Conservation (phyloP, 1,139 yeast species). For the Saccharomycopsis hybrid region DNA sequence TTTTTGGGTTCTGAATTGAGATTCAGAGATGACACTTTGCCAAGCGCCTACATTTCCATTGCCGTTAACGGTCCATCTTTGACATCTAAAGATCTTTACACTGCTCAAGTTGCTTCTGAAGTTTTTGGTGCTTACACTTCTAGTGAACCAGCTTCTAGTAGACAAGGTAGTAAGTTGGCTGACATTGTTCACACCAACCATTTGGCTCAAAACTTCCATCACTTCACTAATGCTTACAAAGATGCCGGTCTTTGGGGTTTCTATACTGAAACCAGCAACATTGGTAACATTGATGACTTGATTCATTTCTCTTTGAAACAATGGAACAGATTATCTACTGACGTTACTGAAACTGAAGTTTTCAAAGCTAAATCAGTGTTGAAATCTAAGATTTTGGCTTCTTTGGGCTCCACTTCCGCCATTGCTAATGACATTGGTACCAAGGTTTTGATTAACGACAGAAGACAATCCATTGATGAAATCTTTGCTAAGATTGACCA, state of each 20-base stretch:
- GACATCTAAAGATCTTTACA: constrained; percentile 56
- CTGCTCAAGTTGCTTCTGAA: constrained; percentile 68
- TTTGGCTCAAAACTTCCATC: constrained; percentile 63
- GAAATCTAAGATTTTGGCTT: constrained; percentile 52
- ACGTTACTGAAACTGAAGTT: constrained; percentile 71
- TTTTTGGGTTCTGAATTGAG: constrained; percentile 83
- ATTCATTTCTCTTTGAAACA: constrained; percentile 74
- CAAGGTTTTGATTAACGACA: constrained; percentile 54
- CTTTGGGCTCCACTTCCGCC: constrained; percentile 41
- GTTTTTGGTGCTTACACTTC: constrained; percentile 58
- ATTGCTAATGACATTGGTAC: constrained; percentile 54
- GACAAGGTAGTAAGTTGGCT: constrained; percentile 83
- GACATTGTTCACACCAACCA: constrained; percentile 67
- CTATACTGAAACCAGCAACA: constrained; percentile 56
- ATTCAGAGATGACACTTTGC: constrained; percentile 81
- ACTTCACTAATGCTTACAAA: constrained; percentile 65
- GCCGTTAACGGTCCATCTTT: constrained; percentile 68
- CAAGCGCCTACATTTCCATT: constrained; percentile 69
- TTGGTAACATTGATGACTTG: constrained; percentile 60
- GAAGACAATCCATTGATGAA: constrained; percentile 54
- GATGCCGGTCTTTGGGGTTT: constrained; percentile 84
- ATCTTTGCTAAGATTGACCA: constrained; percentile 57
- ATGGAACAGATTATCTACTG: constrained; percentile 78
- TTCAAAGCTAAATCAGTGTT: constrained; percentile 68
- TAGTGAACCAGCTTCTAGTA: constrained; percentile 46